Conservation (phyloP, 148 eudicot species). For the Cornus kousa region DNA sequence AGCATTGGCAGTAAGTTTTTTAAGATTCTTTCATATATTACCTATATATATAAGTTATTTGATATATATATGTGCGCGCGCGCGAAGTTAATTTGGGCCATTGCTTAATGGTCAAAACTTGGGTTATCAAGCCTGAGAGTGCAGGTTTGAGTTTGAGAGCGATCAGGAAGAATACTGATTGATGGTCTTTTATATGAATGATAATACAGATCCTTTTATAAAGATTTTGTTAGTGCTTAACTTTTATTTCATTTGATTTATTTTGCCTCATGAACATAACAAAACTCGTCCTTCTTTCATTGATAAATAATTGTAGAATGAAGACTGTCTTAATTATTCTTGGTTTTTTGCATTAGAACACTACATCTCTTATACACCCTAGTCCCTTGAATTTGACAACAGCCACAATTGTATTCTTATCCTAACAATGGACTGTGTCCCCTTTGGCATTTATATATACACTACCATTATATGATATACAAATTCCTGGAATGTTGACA, state of each 20-base stretch:
- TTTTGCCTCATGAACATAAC: too few relatives aligned
- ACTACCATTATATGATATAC: too few relatives aligned
- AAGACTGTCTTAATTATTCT: background rate
- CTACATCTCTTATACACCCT: background rate
- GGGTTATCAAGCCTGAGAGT: too few relatives aligned
- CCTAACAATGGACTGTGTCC: background rate
- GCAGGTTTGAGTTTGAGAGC: too few relatives aligned
- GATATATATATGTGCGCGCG: background rate
- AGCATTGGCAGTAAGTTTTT: conserved; percentile 87
- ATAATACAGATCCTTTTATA: background rate
- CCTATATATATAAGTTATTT: background rate
- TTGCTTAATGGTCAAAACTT: too few relatives aligned
- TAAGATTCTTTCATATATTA: background rate
- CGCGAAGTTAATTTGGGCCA: too few relatives aligned
- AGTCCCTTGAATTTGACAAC: background rate
- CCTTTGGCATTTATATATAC: too few relatives aligned
- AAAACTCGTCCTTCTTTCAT: background rate
- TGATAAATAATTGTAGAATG: background rate
- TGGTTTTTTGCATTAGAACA: background rate
- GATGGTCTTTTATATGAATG: background rate
- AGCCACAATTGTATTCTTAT: background rate
- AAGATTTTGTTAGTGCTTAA: conserved; percentile 5
- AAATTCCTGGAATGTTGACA: background rate
- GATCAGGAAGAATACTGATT: too few relatives aligned
- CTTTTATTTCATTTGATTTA: background rate